phyloP scores from a whole-genome alignment of 2,329 filamentous ascomycete genomes.

The Xylaria sp. region DNA sequence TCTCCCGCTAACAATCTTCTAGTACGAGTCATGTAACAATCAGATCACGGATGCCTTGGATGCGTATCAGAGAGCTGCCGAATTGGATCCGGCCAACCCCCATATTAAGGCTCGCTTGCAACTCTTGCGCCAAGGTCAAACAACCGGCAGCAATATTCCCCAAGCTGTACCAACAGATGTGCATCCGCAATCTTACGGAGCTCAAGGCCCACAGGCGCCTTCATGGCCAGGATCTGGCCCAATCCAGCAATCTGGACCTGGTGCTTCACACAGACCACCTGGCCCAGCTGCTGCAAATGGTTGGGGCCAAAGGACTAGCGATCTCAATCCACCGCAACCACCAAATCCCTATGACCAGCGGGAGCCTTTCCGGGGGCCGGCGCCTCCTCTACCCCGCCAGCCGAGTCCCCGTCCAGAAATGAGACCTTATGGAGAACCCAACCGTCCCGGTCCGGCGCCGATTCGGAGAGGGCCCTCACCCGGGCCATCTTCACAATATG shows the following conservation, averaged over 20 bases:
- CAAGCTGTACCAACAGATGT: constrained; percentile 93
- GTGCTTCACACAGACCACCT: constrained; percentile 70
- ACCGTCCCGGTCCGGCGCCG: constrained; percentile 62
- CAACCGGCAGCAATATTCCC: constrained; percentile 73
- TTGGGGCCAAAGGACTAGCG: constrained; percentile 73
- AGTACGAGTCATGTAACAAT: constrained; percentile 99
- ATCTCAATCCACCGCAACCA: constrained; percentile 81
- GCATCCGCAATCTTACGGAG: constrained; percentile 91
- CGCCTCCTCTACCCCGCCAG: constrained; percentile 74
- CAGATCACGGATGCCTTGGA: constrained; percentile 96
- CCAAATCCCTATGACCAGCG: constrained; percentile 85
- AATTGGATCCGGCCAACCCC: constrained; percentile 90
- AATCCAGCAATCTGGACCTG: constrained; percentile 57
- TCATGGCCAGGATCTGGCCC: constrained; percentile 87
- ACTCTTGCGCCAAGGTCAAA: constrained; percentile 83
- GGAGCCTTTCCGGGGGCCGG: constrained; percentile 75
- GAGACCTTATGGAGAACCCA: constrained; percentile 74
- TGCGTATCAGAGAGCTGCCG: constrained; percentile 92
- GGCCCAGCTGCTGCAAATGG: constrained; percentile 65
- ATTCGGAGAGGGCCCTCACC: constrained; percentile 65
- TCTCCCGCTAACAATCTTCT: constrained; percentile 47
- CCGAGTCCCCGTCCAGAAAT: constrained; percentile 81
- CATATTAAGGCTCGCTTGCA: constrained; percentile 97
- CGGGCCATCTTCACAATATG: constrained; percentile 62
- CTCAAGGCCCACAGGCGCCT: constrained; percentile 84